phyloP scores from a whole-genome alignment of 148 eudicot species.

The Cornus controversa region DNA sequence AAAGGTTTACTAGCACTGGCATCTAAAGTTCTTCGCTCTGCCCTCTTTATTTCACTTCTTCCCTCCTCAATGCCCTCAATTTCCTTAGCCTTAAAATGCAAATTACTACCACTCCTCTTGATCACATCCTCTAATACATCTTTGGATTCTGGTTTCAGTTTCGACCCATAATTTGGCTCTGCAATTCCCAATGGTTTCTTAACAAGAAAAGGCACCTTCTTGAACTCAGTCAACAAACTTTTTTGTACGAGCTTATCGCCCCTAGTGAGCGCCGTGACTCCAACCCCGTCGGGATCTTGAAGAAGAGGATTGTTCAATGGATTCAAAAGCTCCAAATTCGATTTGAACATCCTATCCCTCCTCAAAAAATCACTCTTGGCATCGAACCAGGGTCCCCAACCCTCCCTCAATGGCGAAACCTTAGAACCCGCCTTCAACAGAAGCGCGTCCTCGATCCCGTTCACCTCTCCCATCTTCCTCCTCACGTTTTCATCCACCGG shows the following conservation, averaged over 20 bases:
- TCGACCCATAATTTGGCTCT: not conserved
- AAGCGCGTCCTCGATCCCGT: slow-evolving; percentile 70
- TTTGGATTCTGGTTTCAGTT: not conserved
- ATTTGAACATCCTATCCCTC: slow-evolving; percentile 80
- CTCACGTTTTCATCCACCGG: slow-evolving; percentile 62
- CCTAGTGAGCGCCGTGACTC: slow-evolving; percentile 57
- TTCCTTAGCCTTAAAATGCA: slow-evolving; percentile 11
- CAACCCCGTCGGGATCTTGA: slow-evolving; percentile 85
- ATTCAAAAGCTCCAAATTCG: slow-evolving; percentile 71
- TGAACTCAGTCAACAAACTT: slow-evolving; percentile 48
- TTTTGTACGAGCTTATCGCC: slow-evolving; percentile 68
- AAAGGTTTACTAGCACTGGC: slow-evolving; percentile 22
- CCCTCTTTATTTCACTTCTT: slow-evolving; percentile 28
- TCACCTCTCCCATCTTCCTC: slow-evolving; percentile 44
- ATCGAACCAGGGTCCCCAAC: slow-evolving; percentile 96
- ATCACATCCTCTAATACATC: slow-evolving; percentile 6
- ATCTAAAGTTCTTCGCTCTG: slow-evolving; percentile 44
- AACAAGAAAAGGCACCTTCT: slow-evolving; percentile 48
- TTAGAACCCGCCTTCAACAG: slow-evolving; percentile 49
- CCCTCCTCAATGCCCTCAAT: slow-evolving; percentile 15
- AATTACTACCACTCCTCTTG: not conserved
- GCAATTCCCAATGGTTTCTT: slow-evolving; percentile 46
- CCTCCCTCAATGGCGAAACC: slow-evolving; percentile 67
- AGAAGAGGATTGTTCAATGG: slow-evolving; percentile 66
- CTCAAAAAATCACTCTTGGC: slow-evolving; percentile 84